Conservation (phyloP, 192 early-diverging fungal species). For the Funneliformis mosseae region DNA sequence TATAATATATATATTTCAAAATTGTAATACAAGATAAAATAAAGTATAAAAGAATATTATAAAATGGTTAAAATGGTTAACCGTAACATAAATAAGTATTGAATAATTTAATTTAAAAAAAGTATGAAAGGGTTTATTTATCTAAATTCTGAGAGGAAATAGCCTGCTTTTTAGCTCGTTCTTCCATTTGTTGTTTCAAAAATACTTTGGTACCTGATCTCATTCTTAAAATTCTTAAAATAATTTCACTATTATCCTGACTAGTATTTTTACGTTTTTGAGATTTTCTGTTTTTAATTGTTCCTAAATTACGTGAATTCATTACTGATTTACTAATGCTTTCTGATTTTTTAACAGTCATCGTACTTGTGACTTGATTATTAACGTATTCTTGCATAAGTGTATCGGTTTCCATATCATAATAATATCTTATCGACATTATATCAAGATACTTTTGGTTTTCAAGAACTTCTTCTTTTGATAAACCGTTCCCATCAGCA, state of each 20-base stretch:
- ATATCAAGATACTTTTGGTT: slow-evolving; percentile 69
- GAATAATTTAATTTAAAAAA: too few relatives aligned
- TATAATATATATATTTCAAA: too few relatives aligned
- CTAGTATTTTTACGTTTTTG: slow-evolving; percentile 2
- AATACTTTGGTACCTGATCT: slow-evolving; percentile 29
- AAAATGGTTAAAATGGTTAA: too few relatives aligned
- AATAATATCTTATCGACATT: slow-evolving; percentile 62
- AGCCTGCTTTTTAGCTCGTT: neutral
- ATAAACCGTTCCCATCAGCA: slow-evolving; percentile 68
- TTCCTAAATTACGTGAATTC: slow-evolving; percentile 23
- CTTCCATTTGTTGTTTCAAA: slow-evolving; percentile 35
- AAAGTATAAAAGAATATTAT: too few relatives aligned
- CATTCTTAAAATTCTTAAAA: slow-evolving; percentile 33
- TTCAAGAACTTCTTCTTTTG: slow-evolving; percentile 67
- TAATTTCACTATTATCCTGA: slow-evolving; percentile 27
- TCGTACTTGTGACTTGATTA: neutral
- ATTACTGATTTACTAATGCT: slow-evolving; percentile 21
- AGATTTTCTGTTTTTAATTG: slow-evolving; percentile 24
- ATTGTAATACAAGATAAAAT: too few relatives aligned
- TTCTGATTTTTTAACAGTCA: neutral
- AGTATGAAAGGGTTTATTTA: too few relatives aligned
- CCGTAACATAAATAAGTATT: too few relatives aligned
- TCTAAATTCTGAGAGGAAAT: neutral
- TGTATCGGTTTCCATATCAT: slow-evolving; percentile 66
- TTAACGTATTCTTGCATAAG: slow-evolving; percentile 62